Evolutionary conservation across 1,284 basidiomycete genomes (phyloP).

Genomic region (Rhizoctonia solani): DNA sequence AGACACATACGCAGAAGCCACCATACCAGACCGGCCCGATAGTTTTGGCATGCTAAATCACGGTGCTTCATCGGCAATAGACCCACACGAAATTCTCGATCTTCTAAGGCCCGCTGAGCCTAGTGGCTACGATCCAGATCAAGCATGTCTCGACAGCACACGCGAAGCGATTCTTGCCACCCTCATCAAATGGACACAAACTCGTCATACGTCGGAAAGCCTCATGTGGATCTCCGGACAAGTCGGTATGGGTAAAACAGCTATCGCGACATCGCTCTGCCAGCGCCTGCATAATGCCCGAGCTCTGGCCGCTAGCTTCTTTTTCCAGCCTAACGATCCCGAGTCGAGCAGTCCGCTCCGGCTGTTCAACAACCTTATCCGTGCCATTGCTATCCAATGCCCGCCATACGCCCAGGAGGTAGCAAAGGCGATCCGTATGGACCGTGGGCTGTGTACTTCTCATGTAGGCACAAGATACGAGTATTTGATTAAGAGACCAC

Average conservation of each 20-base stretch:
- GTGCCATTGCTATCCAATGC: background rate
- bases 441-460: background rate
- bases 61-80: too few relatives aligned
- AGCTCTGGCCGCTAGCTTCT: background rate
- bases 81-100: too few relatives aligned
- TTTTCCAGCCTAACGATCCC: conserved; percentile 3
- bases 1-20: too few relatives aligned
- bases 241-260: conserved; percentile 7
- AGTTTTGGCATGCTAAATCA: too few relatives aligned
- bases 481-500: conserved; percentile 1
- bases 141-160: too few relatives aligned
- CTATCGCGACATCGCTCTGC: conserved; percentile 13
- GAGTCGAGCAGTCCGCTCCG: background rate
- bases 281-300: background rate
- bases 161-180: too few relatives aligned
- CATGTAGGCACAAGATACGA: background rate
- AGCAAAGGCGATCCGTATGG: background rate
- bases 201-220: background rate
- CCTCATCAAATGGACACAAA: too few relatives aligned
- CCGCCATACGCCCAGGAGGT: background rate
- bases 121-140: too few relatives aligned
- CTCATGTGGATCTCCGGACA: background rate
- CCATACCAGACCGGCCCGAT: too few relatives aligned
- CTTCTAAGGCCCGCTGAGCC: too few relatives aligned
- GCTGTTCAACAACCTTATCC: background rate